These are phyloP conservation scores for Melanopsichium pennsylvanicum DNA, from an alignment of 1,284 basidiomycete species.

Conservation along the genomic window DNA sequence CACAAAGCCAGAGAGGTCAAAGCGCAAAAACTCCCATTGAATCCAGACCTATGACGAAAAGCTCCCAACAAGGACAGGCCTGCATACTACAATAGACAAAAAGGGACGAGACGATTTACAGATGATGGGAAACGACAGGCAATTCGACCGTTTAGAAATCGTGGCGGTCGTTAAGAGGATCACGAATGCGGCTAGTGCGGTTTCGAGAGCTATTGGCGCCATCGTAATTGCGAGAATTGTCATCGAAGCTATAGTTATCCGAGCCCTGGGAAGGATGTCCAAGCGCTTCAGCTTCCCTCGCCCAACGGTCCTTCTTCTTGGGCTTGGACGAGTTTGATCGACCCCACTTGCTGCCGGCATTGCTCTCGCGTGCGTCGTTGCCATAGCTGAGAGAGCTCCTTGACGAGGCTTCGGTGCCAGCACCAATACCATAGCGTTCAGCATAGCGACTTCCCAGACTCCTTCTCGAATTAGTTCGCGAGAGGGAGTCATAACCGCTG, in stretches of 20 bases:
- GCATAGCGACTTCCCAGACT: slow-evolving; percentile 48
- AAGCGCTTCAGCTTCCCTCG: slow-evolving; percentile 43
- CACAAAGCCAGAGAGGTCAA: too few species aligned
- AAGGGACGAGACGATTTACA: too few species aligned
- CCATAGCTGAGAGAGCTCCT: slow-evolving; percentile 41
- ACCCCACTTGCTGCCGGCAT: slow-evolving; percentile 28
- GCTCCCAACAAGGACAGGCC: too few species aligned
- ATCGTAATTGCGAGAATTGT: slow-evolving; percentile 9
- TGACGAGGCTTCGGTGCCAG: slow-evolving; percentile 33
- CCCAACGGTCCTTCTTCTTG: slow-evolving; percentile 49
- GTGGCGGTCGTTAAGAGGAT: slow-evolving; percentile 42
- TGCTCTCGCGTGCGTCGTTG: slow-evolving; percentile 16
- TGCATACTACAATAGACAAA: too few species aligned
- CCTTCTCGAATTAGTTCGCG: slow-evolving; percentile 35
- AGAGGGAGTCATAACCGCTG: slow-evolving; percentile 15
- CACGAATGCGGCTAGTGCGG: slow-evolving; percentile 34
- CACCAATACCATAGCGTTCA: slow-evolving; percentile 42
- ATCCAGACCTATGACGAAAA: too few species aligned
- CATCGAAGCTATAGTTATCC: slow-evolving; percentile 33
- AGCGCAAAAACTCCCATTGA: too few species aligned
- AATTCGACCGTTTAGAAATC: too few species aligned
- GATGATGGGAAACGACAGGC: too few species aligned
- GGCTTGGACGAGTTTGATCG: slow-evolving; percentile 32
- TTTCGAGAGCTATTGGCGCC: slow-evolving; percentile 3
- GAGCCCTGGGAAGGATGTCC: slow-evolving; percentile 29